phyloP scores from a whole-genome alignment of 805 yeast species.

The Ogataea glucozyma region DNA sequence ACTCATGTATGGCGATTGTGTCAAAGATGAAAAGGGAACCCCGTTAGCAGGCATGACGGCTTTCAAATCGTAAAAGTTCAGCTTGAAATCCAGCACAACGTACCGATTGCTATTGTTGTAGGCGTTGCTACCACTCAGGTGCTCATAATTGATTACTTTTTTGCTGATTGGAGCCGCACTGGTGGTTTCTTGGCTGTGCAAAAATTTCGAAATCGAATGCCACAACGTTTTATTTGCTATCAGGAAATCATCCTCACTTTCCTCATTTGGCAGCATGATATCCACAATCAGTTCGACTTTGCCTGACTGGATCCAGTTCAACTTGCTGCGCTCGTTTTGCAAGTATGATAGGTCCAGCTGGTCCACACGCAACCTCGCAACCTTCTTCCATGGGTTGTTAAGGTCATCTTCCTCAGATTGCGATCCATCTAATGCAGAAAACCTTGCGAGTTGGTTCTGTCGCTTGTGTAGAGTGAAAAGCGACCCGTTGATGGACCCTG shows the following conservation, averaged over 20 bases:
- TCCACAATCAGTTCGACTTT: conserved; percentile 71
- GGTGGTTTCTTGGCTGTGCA: not conserved
- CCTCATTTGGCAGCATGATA: conserved; percentile 63
- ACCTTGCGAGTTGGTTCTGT: conserved; percentile 56
- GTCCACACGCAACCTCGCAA: conserved; percentile 47
- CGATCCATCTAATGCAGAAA: conserved; percentile 32
- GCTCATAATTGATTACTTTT: conserved; percentile 11
- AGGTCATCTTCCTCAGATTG: conserved; percentile 29
- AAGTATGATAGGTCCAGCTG: conserved; percentile 36
- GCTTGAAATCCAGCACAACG: conserved; percentile 65
- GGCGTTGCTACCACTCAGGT: conserved; percentile 9
- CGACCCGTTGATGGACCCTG: conserved; percentile 75
- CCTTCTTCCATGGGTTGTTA: conserved; percentile 47
- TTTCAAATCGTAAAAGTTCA: conserved; percentile 61
- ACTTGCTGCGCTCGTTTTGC: conserved; percentile 40
- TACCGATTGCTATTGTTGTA: conserved; percentile 43
- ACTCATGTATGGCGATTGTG: conserved; percentile 56
- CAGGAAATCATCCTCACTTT: conserved; percentile 27
- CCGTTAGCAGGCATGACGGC: conserved; percentile 50
- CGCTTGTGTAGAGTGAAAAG: conserved; percentile 76
- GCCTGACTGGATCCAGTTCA: conserved; percentile 74
- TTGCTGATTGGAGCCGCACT: conserved; percentile 9
- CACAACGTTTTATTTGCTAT: conserved; percentile 8
- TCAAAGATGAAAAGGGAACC: conserved; percentile 51
- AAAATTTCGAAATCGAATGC: conserved; percentile 4